phyloP scores from a whole-genome alignment of 1,284 basidiomycete genomes.

The Volvariella volvacea region DNA sequence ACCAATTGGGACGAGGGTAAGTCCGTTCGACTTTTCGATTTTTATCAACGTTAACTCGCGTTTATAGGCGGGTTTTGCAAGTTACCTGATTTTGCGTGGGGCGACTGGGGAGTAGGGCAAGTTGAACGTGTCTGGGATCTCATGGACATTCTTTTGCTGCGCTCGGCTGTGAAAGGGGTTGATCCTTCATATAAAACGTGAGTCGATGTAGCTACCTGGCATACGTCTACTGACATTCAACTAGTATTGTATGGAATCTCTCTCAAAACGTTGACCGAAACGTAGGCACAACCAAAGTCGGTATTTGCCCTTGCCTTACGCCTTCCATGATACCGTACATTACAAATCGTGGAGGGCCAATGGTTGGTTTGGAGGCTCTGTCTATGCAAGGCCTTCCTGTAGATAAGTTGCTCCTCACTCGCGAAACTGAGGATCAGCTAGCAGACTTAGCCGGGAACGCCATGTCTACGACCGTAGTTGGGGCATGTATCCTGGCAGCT shows the following conservation, averaged over 20 bases:
- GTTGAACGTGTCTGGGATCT: constrained; percentile 94
- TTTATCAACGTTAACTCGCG: constrained; percentile 3
- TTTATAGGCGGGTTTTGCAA: constrained; percentile 76
- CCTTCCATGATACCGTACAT: constrained; percentile 97
- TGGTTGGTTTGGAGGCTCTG: constrained; percentile 89
- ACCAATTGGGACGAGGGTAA: constrained; percentile 91
- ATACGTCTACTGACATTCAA: constrained; percentile 7
- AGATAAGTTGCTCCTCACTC: constrained; percentile 85
- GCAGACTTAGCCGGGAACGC: constrained; percentile 95
- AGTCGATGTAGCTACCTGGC: constrained; percentile 15
- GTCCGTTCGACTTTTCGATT: constrained; percentile 11
- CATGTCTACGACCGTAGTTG: constrained; percentile 96
- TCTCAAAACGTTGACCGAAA: constrained; percentile 94
- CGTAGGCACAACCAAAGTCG: constrained; percentile 73
- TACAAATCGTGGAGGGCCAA: constrained; percentile 93
- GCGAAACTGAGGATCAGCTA: constrained; percentile 90
- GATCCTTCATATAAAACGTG: constrained; percentile 87
- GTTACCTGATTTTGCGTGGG: constrained; percentile 88
- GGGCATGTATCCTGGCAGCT: constrained; percentile 83
- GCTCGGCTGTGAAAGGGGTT: constrained; percentile 73
- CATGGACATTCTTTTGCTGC: constrained; percentile 85
- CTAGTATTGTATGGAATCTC: constrained; percentile 89
- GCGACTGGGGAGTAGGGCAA: constrained; percentile 86
- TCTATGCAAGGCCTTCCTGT: constrained; percentile 92
- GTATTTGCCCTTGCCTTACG: constrained; percentile 88